A percentile compares a stretch with the other conserved stretches of the same genome.
Conservation (phyloP, 129 eudicot species). For the Helianthus annuus region DNA sequence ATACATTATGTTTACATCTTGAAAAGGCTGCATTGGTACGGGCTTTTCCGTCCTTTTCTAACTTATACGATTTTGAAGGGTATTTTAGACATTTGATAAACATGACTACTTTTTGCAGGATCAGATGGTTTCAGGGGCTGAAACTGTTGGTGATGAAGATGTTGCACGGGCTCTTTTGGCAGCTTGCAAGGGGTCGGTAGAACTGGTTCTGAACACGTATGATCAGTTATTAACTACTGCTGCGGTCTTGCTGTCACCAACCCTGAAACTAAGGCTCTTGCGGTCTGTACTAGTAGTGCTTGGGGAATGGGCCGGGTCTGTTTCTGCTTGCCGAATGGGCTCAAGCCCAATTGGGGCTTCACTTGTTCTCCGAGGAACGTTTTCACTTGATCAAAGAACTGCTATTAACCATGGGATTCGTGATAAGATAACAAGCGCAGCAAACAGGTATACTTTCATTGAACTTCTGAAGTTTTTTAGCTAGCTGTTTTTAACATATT, state of each 20-base stretch:
- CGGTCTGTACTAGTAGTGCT: slow-evolving; percentile 76
- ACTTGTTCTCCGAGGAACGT: slow-evolving; percentile 21
- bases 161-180: slow-evolving; percentile 92
- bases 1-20: slow-evolving; percentile 85
- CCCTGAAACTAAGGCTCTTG: slow-evolving; percentile 70
- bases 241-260: slow-evolving; percentile 69
- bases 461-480: background rate
- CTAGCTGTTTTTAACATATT: too few species aligned
- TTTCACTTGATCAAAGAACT: slow-evolving; percentile 56
- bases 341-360: slow-evolving; percentile 76
- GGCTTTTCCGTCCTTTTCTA: background rate
- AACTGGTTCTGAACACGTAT: slow-evolving; percentile 76
- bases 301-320: slow-evolving; percentile 87
- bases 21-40: slow-evolving; percentile 95
- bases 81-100: background rate
- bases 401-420: slow-evolving; percentile 72
- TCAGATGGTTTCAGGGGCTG: slow-evolving; percentile 63
- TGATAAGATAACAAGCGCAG: slow-evolving; percentile 91
- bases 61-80: background rate
- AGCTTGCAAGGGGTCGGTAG: slow-evolving; percentile 86
- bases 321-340: slow-evolving; percentile 67
- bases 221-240: slow-evolving; percentile 81
- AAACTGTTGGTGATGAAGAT: slow-evolving; percentile 90
- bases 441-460: slow-evolving; percentile 65
- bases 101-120: slow-evolving; percentile 49